phyloP scores from a whole-genome alignment of 1,139 yeast genomes.

The Yamadazyma membranifaciens region DNA sequence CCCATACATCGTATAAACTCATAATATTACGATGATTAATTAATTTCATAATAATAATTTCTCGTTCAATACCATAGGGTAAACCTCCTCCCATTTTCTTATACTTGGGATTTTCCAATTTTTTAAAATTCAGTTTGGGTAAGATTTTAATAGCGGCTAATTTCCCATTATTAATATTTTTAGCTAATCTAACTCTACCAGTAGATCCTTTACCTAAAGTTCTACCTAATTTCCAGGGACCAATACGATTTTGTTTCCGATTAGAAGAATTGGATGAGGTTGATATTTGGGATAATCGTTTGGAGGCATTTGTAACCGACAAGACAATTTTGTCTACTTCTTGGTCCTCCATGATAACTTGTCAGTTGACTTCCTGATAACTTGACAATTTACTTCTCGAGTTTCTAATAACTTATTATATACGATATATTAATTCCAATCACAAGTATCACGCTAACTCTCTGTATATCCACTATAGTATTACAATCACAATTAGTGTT shows the following conservation, averaged over 20 bases:
- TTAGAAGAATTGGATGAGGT: conserved; percentile 49
- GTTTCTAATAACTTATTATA: too few species aligned
- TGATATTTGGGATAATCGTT: conserved; percentile 63
- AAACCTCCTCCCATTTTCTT: conserved; percentile 47
- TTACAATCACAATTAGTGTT: too few species aligned
- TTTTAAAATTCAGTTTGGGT: conserved; percentile 68
- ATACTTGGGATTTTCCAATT: conserved; percentile 55
- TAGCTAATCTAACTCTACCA: conserved; percentile 90
- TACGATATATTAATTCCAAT: too few species aligned
- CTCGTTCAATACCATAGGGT: conserved; percentile 95
- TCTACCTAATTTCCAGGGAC: conserved; percentile 96
- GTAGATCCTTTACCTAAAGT: conserved; percentile 95
- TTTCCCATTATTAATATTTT: conserved; percentile 79
- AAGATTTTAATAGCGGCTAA: conserved; percentile 97
- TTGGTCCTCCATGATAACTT: conserved; percentile 1
- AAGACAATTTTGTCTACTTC: conserved; percentile 42
- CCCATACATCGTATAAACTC: conserved; percentile 99
- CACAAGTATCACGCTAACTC: too few species aligned
- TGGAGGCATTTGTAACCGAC: conserved; percentile 62
- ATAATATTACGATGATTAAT: conserved; percentile 91
- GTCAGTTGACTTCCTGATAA: background rate
- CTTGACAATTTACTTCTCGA: too few species aligned
- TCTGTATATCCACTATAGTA: too few species aligned
- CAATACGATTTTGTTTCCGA: conserved; percentile 71
- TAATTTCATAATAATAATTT: conserved; percentile 88